A percentile compares a stretch with the other conserved stretches of the same genome.
phyloP scores from a whole-genome alignment of 1,284 basidiomycete species.

The Pisolithus thermaeus region DNA sequence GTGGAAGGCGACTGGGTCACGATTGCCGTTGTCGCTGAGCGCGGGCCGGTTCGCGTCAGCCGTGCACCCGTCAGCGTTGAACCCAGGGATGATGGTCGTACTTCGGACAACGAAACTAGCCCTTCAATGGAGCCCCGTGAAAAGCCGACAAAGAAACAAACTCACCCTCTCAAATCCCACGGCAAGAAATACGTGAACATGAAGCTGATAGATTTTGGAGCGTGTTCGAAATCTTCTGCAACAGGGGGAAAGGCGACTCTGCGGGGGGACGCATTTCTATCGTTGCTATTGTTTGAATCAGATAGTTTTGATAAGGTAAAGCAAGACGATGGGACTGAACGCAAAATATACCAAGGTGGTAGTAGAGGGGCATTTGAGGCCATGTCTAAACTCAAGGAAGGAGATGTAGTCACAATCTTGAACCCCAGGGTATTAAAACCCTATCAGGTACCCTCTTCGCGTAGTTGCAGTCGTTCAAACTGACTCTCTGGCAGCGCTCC shows the following conservation, averaged over 20 bases:
- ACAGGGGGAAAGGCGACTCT: constrained; percentile 51
- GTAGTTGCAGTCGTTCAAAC: background rate
- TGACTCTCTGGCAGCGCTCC: constrained; percentile 34
- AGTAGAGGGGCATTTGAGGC: constrained; percentile 90
- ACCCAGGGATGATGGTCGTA: constrained; percentile 38
- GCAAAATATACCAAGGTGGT: constrained; percentile 78
- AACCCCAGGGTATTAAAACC: constrained; percentile 87
- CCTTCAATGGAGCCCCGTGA: constrained; percentile 9
- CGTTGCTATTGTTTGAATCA: constrained; percentile 84
- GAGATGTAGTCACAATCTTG: constrained; percentile 84
- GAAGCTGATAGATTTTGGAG: constrained; percentile 80
- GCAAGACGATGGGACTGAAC: constrained; percentile 42
- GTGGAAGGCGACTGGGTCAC: constrained; percentile 90
- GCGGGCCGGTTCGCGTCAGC: constrained; percentile 66
- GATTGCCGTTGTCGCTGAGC: constrained; percentile 84
- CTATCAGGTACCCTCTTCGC: constrained; percentile 52
- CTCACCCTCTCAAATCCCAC: constrained; percentile 33
- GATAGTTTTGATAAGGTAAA: constrained; percentile 58
- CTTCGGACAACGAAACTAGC: constrained; percentile 27
- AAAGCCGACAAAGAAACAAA: constrained; percentile 23
- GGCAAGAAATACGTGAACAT: constrained; percentile 85
- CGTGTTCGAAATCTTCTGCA: constrained; percentile 46
- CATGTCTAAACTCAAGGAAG: constrained; percentile 79
- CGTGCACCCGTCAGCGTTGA: constrained; percentile 56
- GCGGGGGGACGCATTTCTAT: constrained; percentile 79